Base-by-base conservation (phyloP, 2,329 filamentous ascomycete species). In the Metarhizium album region DNA sequence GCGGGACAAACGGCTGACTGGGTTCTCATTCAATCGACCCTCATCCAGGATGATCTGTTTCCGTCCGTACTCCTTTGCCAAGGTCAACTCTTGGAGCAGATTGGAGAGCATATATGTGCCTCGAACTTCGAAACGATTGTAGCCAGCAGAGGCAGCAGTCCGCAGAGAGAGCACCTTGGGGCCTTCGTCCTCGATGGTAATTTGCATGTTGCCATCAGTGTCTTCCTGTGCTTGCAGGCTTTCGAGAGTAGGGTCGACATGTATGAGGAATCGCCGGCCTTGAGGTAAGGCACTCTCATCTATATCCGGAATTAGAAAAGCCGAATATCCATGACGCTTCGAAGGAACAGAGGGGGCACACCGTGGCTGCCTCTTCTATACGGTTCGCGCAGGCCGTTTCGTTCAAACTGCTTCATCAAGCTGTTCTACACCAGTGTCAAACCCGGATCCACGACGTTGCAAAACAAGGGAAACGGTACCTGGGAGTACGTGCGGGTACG, bases 91-190 rank as follows among this genome's bases (percentile, higher is more conserved):
- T 69, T 98, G 93, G 40, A 97, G 76, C 45, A 97, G 80, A 66
- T 97, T 98, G 55, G 91, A 95, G 53, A 98, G 79, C 85, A 95
- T 94, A 69, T 98, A 98, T 31, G 89, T 97, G 61, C 93, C 93
- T 57, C 91, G 86, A 55, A 98, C 81, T 64, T 97, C 90, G 67
- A 91, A 90, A 56, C 83, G 83, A 62, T 90, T 91, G 72, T 87
- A 82, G 42, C 90, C 91, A 58, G 86, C 88, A 35, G 90, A 96
- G 22, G 80, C 84, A 27, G 87, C 86, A 3, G 91, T 96, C 56
- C 89, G 86, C 37, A 97, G 74, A 37, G 86, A 84, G 50, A 96
- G 78, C 45, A 89, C 84, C 78, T 97, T 98, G 47, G 93, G 91
- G 0, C 93, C 93, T 56, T 81, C 79, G 70, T 98, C 93, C 64